phyloP scores from a whole-genome alignment of 2,329 filamentous ascomycete genomes.

The Aspergillus brunneoviolaceus region DNA sequence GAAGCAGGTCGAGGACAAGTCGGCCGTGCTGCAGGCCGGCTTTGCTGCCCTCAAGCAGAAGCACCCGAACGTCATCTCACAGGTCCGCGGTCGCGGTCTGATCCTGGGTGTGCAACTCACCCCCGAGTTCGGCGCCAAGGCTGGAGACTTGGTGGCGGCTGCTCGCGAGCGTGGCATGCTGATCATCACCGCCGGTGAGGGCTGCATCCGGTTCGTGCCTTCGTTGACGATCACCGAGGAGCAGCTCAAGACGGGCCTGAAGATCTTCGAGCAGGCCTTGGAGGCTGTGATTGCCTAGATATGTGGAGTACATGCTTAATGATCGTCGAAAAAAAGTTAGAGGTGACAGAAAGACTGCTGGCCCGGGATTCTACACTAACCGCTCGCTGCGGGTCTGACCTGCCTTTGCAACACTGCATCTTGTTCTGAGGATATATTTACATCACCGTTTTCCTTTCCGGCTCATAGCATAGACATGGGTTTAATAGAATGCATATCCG shows the following conservation, averaged over 20 bases:
- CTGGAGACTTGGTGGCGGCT: conserved; percentile 68
- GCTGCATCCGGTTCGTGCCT: conserved; percentile 89
- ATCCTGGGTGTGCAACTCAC: conserved; percentile 84
- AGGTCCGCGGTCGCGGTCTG: conserved; percentile 79
- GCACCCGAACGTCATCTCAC: conserved; percentile 70
- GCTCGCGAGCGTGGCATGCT: conserved; percentile 84
- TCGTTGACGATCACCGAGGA: conserved; percentile 75
- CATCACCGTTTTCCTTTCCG: background rate
- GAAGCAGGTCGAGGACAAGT: conserved; percentile 67
- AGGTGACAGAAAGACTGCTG: background rate
- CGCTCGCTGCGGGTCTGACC: too few relatives aligned
- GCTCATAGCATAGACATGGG: background rate
- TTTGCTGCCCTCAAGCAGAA: conserved; percentile 58
- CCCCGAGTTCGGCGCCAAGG: conserved; percentile 59
- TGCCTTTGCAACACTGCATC: background rate
- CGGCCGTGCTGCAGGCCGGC: conserved; percentile 57
- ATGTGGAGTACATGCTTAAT: conserved; percentile 8
- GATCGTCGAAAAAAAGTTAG: background rate
- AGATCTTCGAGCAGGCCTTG: conserved; percentile 70
- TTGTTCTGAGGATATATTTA: background rate
- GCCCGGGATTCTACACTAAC: background rate
- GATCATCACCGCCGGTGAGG: conserved; percentile 88
- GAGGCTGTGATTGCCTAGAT: conserved; percentile 51
- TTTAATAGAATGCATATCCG: background rate
- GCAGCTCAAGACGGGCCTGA: conserved; percentile 76